Percentiles rank a stretch among this genome's conserved stretches.
phyloP scores from a whole-genome alignment of 345 rosid species.

The Populus pruinosa region DNA sequence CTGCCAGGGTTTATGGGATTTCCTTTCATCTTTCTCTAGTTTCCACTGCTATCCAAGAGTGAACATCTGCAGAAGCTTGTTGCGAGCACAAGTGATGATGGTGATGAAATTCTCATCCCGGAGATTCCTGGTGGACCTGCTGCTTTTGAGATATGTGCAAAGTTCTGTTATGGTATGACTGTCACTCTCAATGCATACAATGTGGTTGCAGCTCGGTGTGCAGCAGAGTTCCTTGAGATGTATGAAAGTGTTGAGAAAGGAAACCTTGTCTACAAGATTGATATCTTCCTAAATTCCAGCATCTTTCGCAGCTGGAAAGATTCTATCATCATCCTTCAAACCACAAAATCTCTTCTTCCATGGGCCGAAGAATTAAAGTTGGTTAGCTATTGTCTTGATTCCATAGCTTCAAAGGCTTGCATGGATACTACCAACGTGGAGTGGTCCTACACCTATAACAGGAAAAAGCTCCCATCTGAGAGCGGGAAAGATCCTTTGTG shows the following conservation, averaged over 20 bases:
- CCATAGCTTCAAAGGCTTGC: conserved; percentile 46
- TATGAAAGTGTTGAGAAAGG: conserved; percentile 51
- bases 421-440: conserved; percentile 39
- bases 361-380: conserved; percentile 30
- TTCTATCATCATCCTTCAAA: conserved; percentile 42
- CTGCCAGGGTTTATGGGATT: neutral
- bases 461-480: conserved; percentile 41
- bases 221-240: conserved; percentile 62
- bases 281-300: conserved; percentile 50
- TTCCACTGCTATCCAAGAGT: conserved; percentile 71
- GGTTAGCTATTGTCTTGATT: conserved; percentile 32
- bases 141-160: conserved; percentile 80
- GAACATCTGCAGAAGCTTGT: conserved; percentile 59
- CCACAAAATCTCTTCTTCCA: conserved; percentile 38
- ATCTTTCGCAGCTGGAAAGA: conserved; percentile 54
- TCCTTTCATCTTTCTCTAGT: conserved; percentile 32
- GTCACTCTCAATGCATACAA: conserved; percentile 88
- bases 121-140: conserved; percentile 85
- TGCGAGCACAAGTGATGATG: conserved; percentile 43
- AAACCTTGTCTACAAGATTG: conserved; percentile 50
- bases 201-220: conserved; percentile 79
- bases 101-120: conserved; percentile 57
- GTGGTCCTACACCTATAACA: conserved; percentile 51
- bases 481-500: conserved; percentile 25
- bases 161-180: conserved; percentile 87